Base-by-base conservation (phyloP, 306 rosid genomes). In the Alnus glutinosa region DNA sequence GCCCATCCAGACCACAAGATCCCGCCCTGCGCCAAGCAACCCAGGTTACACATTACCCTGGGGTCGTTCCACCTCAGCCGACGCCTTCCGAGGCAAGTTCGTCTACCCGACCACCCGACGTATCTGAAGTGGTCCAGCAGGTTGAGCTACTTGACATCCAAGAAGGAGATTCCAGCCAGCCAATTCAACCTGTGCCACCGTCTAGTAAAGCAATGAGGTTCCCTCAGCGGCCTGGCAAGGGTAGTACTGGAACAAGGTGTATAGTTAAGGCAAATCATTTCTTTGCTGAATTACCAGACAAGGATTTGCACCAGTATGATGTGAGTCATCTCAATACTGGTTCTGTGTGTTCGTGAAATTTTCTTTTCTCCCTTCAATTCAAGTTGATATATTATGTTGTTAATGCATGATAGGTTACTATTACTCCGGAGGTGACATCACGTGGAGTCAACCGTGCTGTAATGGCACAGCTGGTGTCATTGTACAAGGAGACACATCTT, bases 21-120 rank as follows among this genome's bases (percentile, higher is more conserved):
- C 94, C 98, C 99, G 98, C 91, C 89, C 97, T 96, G 99, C 97
- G 93, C 97, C 99, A 96, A 96, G 99, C 99, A 57, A 85, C 93
- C 87, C 85, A 91, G 74, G 96, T 79, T 79, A 85, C 81, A 5
- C 79, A 83, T 75, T 92, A 85, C 78, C 89, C 90, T 80, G 93
- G 80, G 82, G 83, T 85, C 84, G 83, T 81, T 82, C 80, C 7
- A 4, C 7, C 93, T 85, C 96, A 75, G 81, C 81, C 92, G 76
- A 50, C 51, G 9, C 13, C 83, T 6, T 68, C 88, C 42, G 92
- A 70, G 92, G 96, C 89, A 3, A 84, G 99, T 85, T 87, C 98
- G 9, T 87, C 97, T 4, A 82, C 94, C 23, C 82, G 71, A 52
- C 86, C 81, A 0, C 84, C 83, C 0, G 96, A 91, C 67, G 23